Base-by-base conservation (phyloP, 768 basidiomycete species). In the Mycena haematopus region DNA sequence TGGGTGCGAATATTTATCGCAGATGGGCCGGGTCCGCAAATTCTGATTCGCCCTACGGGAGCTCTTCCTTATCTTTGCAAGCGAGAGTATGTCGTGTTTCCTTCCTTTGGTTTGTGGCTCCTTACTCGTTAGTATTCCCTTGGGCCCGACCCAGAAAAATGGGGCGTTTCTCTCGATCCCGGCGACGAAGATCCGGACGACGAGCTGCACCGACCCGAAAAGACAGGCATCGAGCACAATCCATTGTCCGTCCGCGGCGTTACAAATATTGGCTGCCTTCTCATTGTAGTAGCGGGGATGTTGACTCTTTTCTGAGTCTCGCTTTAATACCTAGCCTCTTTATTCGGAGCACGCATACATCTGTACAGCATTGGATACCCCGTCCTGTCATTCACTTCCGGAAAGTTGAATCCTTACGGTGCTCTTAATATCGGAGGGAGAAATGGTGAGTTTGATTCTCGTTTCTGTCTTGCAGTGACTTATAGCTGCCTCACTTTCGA, bases 171-270 rank as follows among this genome's bases (percentile, higher is more conserved):
- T 56, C 69, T 84, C 47, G 78, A 77, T 6, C 75, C 75, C 36
- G 78, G 77, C 52, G 71, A 78, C 29, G 70, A 73, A 0, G 86
- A 87, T 64, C 71, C 77, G 15, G 78, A 79, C 53, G 79, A 80
- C 55, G 76, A 77, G 42, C 69, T 76, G 27, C 75, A 77, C 57
- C 67, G 36, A 40, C 52, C 69, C 61, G 54, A 69, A 62, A 56
- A 50, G 10, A 27, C 63, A 24, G 76, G 82, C 35, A 81, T 82
- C 53, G 80, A 81, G 13, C 78, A 74, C n/a, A 42, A n/a, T 44
- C 77, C 80, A 4, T 80, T 87, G 60, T 84, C 86, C 11, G 68
- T 78, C 6, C 80, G 92, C 66, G 94, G 94, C 0, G 79, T 86
- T 74, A 77, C 82, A 21, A 95, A 95, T 74, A 58, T 82, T 75